Conservation (phyloP, 1,139 yeast species). For the Eremothecium gossypii region DNA sequence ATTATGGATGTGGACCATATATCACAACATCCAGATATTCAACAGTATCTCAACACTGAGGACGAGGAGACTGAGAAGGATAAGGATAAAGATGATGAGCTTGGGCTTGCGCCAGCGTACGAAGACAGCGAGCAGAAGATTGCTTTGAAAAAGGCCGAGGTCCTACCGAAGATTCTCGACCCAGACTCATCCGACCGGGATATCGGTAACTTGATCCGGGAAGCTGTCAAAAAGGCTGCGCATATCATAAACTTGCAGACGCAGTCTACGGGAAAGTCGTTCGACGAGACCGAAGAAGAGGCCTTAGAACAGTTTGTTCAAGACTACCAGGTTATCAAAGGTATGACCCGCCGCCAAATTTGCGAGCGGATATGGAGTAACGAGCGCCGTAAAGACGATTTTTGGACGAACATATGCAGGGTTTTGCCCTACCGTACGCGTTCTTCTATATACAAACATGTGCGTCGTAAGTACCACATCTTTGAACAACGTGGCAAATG, state of each 20-base stretch:
- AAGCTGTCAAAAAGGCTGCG: slow-evolving; percentile 29
- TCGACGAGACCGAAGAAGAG: slow-evolving; percentile 47
- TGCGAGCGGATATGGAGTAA: slow-evolving; percentile 83
- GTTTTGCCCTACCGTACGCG: slow-evolving; percentile 78
- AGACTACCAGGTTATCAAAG: slow-evolving; percentile 55
- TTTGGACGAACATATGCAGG: slow-evolving; percentile 75
- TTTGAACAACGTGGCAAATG: slow-evolving; percentile 84
- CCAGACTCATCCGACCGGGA: slow-evolving; percentile 11
- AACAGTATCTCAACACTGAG: slow-evolving; percentile 34
- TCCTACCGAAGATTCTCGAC: slow-evolving; percentile 20
- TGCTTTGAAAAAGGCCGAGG: slow-evolving; percentile 13
- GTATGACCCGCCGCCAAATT: slow-evolving; percentile 54
- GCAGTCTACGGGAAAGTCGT: slow-evolving; percentile 29
- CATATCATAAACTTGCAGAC: slow-evolving; percentile 23
- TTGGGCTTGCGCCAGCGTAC: slow-evolving; percentile 3
- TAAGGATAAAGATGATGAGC: slow-evolving; percentile 11
- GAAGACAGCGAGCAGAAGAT: slow-evolving; percentile 7
- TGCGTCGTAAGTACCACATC: slow-evolving; percentile 78
- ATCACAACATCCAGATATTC: slow-evolving; percentile 38
- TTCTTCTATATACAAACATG: slow-evolving; percentile 86
- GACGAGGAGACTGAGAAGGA: slow-evolving; percentile 15
- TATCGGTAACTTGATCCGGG: slow-evolving; percentile 22
- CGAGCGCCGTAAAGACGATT: slow-evolving; percentile 74
- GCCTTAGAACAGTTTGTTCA: slow-evolving; percentile 65
- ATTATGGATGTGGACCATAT: slow-evolving; percentile 57